A percentile compares a stretch with the other conserved stretches of the same genome.
These are phyloP conservation scores for Hygrophila difformis DNA, from an alignment of 257 asterid genomes.

Conservation along the genomic window DNA sequence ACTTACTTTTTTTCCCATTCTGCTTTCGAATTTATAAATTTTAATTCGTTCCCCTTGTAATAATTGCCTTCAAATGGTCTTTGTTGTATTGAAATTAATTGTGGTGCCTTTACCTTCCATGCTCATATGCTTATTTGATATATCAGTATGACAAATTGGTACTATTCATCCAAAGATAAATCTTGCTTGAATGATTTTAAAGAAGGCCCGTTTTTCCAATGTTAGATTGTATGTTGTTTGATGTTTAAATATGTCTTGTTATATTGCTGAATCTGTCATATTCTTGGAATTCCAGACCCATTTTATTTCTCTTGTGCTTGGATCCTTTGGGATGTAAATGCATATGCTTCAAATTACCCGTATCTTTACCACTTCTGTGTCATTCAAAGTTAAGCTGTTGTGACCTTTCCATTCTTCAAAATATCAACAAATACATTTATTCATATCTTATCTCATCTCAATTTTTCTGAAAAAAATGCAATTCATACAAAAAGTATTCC, in stretches of 20 bases:
- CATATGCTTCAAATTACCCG: not conserved
- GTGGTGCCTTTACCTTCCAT: constrained; percentile 1
- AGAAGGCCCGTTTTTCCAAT: not conserved
- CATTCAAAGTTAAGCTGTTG: too few species aligned
- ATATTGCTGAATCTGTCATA: not conserved
- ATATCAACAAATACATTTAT: too few species aligned
- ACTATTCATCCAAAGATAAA: not conserved
- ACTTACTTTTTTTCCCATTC: too few species aligned
- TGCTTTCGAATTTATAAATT: too few species aligned
- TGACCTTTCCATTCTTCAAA: too few species aligned
- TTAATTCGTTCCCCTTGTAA: too few species aligned
- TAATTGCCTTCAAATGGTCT: too few species aligned
- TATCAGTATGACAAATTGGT: not conserved
- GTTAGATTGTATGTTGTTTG: not conserved
- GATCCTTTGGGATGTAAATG: not conserved
- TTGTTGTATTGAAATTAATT: too few species aligned
- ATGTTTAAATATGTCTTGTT: not conserved
- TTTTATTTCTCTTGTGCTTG: not conserved
- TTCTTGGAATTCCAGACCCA: not conserved
- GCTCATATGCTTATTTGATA: not conserved
- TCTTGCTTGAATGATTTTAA: not conserved
- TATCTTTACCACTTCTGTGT: too few species aligned
- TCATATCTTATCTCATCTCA: too few species aligned
- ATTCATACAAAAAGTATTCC: too few species aligned
- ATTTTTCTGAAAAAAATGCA: too few species aligned